Percentiles rank a stretch among this genome's conserved stretches.
phyloP scores from a whole-genome alignment of 2,329 filamentous ascomycete genomes.

The Chrysoporthe austroafricana region DNA sequence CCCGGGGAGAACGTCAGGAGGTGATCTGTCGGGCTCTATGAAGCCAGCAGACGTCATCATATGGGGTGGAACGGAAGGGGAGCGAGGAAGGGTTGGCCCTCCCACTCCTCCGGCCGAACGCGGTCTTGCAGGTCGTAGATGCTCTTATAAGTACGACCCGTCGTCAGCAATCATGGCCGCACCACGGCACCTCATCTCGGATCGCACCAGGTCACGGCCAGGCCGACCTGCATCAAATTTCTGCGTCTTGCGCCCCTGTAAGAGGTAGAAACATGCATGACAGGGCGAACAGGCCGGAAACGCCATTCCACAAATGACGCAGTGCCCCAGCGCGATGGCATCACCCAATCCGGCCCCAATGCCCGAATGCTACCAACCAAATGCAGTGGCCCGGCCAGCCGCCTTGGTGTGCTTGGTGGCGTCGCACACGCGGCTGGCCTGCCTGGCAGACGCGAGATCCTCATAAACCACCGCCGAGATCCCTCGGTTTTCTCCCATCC shows the following conservation, averaged over 20 bases:
- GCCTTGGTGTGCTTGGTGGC: not conserved
- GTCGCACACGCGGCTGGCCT: not conserved
- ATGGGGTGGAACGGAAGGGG: not conserved
- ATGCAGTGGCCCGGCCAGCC: constrained; percentile 15
- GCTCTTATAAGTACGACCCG: not conserved
- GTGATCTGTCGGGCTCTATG: not conserved
- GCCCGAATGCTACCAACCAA: constrained; percentile 21
- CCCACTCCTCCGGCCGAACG: not conserved
- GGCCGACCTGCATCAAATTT: not conserved
- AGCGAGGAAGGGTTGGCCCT: not conserved
- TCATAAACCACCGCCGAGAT: not conserved
- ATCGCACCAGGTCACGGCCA: not conserved
- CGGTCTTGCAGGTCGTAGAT: not conserved
- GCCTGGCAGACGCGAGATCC: not conserved
- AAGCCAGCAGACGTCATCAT: not conserved
- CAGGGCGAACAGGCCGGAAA: not conserved
- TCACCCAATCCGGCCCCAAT: constrained; percentile 5
- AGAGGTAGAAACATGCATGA: constrained; percentile 6
- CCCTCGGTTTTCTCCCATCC: not conserved
- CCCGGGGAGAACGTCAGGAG: not conserved
- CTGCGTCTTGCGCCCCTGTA: not conserved
- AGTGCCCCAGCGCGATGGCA: constrained; percentile 16
- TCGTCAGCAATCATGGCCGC: not conserved
- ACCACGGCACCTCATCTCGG: not conserved
- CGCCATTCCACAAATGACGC: constrained; percentile 14